Conservation (phyloP, 495 filamentous ascomycete species). For the Monascus purpureus region DNA sequence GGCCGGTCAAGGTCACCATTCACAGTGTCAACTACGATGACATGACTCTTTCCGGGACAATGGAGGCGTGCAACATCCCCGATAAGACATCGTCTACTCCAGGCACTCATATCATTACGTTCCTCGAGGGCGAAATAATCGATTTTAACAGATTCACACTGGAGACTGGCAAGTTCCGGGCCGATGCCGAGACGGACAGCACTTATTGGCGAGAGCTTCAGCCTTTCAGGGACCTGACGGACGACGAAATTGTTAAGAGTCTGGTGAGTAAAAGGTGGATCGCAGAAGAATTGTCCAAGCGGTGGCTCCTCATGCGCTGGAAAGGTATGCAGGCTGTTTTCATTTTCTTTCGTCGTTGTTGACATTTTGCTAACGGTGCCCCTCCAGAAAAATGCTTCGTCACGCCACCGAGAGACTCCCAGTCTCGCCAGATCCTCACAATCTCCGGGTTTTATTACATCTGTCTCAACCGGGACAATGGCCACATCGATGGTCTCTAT, state of each 20-base stretch:
- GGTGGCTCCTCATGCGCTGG: conserved; percentile 68
- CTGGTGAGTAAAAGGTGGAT: conserved; percentile 46
- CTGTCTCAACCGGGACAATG: conserved; percentile 44
- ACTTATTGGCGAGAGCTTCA: conserved; percentile 59
- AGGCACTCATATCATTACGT: conserved; percentile 56
- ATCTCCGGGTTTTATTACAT: conserved; percentile 70
- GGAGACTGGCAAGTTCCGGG: conserved; percentile 53
- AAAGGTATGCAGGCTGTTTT: conserved; percentile 38
- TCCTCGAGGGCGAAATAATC: conserved; percentile 64
- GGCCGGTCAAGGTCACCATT: conserved; percentile 62
- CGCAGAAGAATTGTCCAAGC: conserved; percentile 33
- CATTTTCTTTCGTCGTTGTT: neutral
- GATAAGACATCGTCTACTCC: conserved; percentile 36
- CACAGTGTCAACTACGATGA: conserved; percentile 48
- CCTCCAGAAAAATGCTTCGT: conserved; percentile 55
- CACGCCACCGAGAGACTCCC: conserved; percentile 28
- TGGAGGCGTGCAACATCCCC: conserved; percentile 69
- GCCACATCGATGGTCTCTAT: conserved; percentile 55
- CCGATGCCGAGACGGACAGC: conserved; percentile 46
- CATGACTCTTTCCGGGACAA: conserved; percentile 59
- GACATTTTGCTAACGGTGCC: conserved; percentile 4
- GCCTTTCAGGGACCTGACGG: conserved; percentile 45
- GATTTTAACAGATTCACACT: conserved; percentile 57
- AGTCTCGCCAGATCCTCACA: conserved; percentile 46
- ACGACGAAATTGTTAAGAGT: conserved; percentile 43